phyloP scores from a whole-genome alignment of 2,329 filamentous ascomycete species.

The Xylariaceae sp. region DNA sequence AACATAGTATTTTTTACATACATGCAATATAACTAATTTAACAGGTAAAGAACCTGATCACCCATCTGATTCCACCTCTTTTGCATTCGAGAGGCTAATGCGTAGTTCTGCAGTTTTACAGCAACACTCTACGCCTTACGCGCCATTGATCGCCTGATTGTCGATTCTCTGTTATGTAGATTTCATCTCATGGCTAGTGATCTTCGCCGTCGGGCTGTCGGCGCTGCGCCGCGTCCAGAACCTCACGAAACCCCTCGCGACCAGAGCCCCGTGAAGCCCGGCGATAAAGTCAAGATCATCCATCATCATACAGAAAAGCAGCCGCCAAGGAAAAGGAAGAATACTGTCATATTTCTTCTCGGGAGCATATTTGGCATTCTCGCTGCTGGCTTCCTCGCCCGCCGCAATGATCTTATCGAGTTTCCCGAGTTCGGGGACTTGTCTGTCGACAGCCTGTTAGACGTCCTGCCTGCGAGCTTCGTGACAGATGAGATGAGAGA shows the following conservation, averaged over 20 bases:
- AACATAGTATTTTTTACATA: too few species aligned
- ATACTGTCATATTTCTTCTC: conserved; percentile 78
- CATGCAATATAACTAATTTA: too few species aligned
- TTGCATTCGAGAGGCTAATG: too few species aligned
- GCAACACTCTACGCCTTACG: too few species aligned
- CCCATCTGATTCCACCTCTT: too few species aligned
- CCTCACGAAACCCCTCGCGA: conserved; percentile 28
- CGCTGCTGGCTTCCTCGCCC: conserved; percentile 85
- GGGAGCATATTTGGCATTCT: conserved; percentile 88
- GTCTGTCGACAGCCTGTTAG: conserved; percentile 80
- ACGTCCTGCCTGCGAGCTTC: conserved; percentile 82
- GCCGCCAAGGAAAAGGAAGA: conserved; percentile 63
- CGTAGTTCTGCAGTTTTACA: too few species aligned
- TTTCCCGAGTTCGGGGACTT: conserved; percentile 66
- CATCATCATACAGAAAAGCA: conserved; percentile 41
- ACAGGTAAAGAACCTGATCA: too few species aligned
- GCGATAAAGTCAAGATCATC: conserved; percentile 41
- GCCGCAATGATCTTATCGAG: conserved; percentile 83
- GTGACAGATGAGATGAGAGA: conserved; percentile 76
- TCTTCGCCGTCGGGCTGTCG: conserved; percentile 29
- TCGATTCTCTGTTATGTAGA: conserved; percentile 27
- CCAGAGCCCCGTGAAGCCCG: conserved; percentile 32
- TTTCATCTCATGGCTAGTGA: conserved; percentile 26
- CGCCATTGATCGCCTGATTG: too few species aligned
- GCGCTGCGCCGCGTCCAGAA: conserved; percentile 26